Percentiles rank a stretch among this genome's conserved stretches.
phyloP scores from a whole-genome alignment of 345 rosid species.

The Citrus hindsii region DNA sequence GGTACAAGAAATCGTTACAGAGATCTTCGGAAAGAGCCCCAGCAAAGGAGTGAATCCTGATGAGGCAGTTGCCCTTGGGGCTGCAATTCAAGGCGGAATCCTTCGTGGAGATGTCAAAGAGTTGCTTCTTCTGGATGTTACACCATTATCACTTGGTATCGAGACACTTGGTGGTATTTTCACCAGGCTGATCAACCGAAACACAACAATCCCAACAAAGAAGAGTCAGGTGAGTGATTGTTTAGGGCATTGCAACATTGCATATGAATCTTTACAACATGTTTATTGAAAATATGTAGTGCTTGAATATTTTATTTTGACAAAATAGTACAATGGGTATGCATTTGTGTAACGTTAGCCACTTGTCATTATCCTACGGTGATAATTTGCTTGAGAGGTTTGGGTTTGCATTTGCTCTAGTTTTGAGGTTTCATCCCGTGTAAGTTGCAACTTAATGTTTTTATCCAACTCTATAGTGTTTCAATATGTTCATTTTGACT shows the following conservation, averaged over 20 bases:
- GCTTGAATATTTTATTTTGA: neutral
- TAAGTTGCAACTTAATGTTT: neutral
- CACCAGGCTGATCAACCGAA: slow-evolving; percentile 65
- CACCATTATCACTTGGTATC: slow-evolving; percentile 83
- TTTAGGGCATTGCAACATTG: neutral
- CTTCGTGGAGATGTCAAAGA: slow-evolving; percentile 94
- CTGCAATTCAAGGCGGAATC: slow-evolving; percentile 88
- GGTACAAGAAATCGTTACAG: slow-evolving; percentile 73
- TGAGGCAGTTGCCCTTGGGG: slow-evolving; percentile 90
- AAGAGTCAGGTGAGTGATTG: slow-evolving; percentile 54
- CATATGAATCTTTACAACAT: neutral
- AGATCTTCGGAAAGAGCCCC: slow-evolving; percentile 75
- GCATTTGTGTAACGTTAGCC: no score
- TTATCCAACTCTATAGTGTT: neutral
- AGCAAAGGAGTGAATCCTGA: slow-evolving; percentile 91
- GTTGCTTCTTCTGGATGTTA: slow-evolving; percentile 78
- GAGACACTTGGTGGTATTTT: slow-evolving; percentile 85
- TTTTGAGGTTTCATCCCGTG: no score
- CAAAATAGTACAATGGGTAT: neutral
- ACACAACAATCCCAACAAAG: slow-evolving; percentile 91
- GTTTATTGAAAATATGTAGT: neutral
- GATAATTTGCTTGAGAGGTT: no score
- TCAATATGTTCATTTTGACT: neutral
- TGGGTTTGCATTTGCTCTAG: no score
- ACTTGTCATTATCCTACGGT: no score